Conservation (phyloP, 495 filamentous ascomycete species). For the Darksidea phi region DNA sequence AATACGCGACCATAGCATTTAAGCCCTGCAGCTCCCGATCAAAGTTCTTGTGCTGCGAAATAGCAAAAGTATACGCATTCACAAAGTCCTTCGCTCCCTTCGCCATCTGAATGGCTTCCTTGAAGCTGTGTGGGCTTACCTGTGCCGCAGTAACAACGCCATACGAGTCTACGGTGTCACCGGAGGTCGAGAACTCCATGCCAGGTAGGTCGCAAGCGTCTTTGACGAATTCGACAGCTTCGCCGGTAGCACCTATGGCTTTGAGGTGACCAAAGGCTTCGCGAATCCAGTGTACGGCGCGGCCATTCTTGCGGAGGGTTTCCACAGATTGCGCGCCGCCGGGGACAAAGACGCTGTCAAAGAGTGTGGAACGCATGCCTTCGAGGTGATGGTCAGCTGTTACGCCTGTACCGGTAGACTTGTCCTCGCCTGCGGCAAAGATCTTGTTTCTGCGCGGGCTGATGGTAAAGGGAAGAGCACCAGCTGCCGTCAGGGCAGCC, state of each 20-base stretch:
- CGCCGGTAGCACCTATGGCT: slow-evolving; percentile 70
- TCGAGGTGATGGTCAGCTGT: slow-evolving; percentile 78
- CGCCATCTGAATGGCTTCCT: slow-evolving; percentile 55
- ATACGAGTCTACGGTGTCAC: slow-evolving; percentile 63
- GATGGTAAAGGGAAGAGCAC: slow-evolving; percentile 72
- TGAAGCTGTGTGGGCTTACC: slow-evolving; percentile 54
- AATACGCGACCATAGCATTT: slow-evolving; percentile 42
- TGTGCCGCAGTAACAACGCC: slow-evolving; percentile 65
- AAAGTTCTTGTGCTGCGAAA: slow-evolving; percentile 70
- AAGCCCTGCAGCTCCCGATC: slow-evolving; percentile 71
- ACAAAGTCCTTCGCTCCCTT: slow-evolving; percentile 64
- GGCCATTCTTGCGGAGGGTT: slow-evolving; percentile 66
- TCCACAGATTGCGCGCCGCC: slow-evolving; percentile 63
- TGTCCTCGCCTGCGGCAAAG: slow-evolving; percentile 54
- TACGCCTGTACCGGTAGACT: slow-evolving; percentile 52
- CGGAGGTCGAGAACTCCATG: slow-evolving; percentile 49
- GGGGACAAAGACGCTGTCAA: slow-evolving; percentile 79
- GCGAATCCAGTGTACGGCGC: slow-evolving; percentile 78
- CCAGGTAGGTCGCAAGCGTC: slow-evolving; percentile 57
- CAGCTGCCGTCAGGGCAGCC: slow-evolving; percentile 57
- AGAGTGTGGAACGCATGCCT: slow-evolving; percentile 79
- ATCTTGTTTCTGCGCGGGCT: slow-evolving; percentile 61
- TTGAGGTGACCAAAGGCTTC: slow-evolving; percentile 82
- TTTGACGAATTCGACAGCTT: slow-evolving; percentile 65
- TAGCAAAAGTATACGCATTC: slow-evolving; percentile 63